These are phyloP conservation scores for Erodium maritimum DNA, from an alignment of 345 rosid species.

Conservation along the genomic window DNA sequence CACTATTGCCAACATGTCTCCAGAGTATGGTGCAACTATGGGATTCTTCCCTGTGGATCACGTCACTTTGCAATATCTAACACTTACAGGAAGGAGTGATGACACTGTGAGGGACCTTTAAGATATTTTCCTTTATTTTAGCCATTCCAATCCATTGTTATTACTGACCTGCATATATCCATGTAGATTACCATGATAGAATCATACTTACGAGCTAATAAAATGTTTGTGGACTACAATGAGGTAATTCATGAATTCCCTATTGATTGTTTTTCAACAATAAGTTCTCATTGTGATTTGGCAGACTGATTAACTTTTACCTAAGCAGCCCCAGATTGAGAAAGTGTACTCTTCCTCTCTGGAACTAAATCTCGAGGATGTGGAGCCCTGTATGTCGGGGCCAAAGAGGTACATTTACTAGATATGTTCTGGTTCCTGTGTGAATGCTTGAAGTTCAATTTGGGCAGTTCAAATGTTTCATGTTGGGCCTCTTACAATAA, in stretches of 20 bases:
- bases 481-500: background rate
- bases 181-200: conserved; percentile 72
- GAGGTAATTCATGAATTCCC: conserved; percentile 32
- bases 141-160: background rate
- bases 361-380: conserved; percentile 61
- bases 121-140: background rate
- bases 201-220: conserved; percentile 74
- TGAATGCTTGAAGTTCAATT: background rate
- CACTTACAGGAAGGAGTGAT: conserved; percentile 70
- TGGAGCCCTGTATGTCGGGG: conserved; percentile 77
- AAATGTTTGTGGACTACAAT: conserved; percentile 79
- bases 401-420: conserved; percentile 48
- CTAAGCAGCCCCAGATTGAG: conserved; percentile 43
- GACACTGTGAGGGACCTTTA: conserved; percentile 37
- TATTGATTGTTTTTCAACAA: background rate
- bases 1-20: conserved; percentile 96
- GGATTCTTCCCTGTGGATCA: conserved; percentile 96
- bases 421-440: background rate
- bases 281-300: conserved; percentile 2
- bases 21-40: conserved; percentile 97
- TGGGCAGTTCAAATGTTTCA: background rate
- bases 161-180: conserved; percentile 9
- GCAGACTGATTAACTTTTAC: conserved; percentile 5
- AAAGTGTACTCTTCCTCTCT: conserved; percentile 54
- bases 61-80: conserved; percentile 80